A percentile compares a stretch with the other conserved stretches of the same genome.
Conservation (phyloP, 257 asterid species). For the Solanum clarkiae region DNA sequence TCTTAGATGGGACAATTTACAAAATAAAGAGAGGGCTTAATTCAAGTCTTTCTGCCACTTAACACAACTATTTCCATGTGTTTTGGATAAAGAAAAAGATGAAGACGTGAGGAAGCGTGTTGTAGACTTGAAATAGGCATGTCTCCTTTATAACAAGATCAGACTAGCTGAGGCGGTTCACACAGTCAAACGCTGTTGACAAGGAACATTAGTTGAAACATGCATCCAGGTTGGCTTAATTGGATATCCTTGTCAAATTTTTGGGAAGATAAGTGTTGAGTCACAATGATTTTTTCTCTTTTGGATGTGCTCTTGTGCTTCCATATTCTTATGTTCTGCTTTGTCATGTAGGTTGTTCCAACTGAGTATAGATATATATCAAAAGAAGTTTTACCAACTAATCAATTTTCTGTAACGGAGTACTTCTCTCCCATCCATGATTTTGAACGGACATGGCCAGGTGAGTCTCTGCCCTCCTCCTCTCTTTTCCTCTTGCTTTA, state of each 20-base stretch:
- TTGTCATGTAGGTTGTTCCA: slow-evolving; percentile 66
- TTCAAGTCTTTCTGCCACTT: neutral
- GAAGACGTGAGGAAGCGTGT: neutral
- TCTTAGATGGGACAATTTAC: neutral
- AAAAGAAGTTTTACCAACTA: slow-evolving; percentile 70
- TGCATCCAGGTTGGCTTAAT: neutral
- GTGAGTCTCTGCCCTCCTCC: slow-evolving; percentile 19
- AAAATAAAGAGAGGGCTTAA: neutral
- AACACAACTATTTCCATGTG: neutral
- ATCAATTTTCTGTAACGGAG: slow-evolving; percentile 92
- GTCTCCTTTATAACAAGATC: neutral
- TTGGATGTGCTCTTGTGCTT: neutral
- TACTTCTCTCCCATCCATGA: slow-evolving; percentile 77
- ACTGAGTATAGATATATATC: slow-evolving; percentile 82
- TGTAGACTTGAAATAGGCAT: neutral
- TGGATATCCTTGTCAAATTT: neutral
- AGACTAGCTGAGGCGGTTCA: neutral
- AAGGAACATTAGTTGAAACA: neutral
- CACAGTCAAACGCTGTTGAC: neutral
- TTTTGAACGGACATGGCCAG: slow-evolving; percentile 81
- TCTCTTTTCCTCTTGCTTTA: neutral
- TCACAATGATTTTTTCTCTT: neutral
- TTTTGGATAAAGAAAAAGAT: neutral
- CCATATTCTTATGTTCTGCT: neutral
- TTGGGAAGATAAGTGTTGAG: neutral